Base-by-base conservation (phyloP, 371 early-diverging fungal species). In the Mucor mucedo region DNA sequence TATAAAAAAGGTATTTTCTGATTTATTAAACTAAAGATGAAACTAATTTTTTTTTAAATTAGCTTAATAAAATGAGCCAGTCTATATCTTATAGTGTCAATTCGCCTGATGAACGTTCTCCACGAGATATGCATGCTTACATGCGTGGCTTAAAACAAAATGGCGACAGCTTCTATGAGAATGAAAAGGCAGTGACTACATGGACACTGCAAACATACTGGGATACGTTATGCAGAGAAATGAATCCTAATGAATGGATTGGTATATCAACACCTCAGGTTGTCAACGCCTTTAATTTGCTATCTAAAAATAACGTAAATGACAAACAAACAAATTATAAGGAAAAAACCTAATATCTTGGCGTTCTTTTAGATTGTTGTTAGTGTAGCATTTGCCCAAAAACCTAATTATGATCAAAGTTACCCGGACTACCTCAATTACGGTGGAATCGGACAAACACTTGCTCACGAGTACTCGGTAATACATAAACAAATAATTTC, bases 401-500 rank as follows among this genome's bases (percentile, higher is more conserved):
- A 70, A 1, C 87, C 86, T n/a, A 83, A 84, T 30, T 78, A 70
- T 64, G 72, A 77, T 52, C 44, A 54, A 4, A 64, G 76, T 28
- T 71, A 66, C 27, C 87, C 87, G 9, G 87, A 81, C 45, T 84
- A 84, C 59, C 9, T 88, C 16, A 86, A 86, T 33, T 88, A 78
- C 68, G 89, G 86, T 16, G 80, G 77, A 29, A 81, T 89, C 50
- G 88, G 89, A 21, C 71, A 75, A 38, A 78, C 87, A n/a, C 65
- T 85, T 11, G 89, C 84, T 4, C 88, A 89, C 69, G 89, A 87
- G 62, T 72, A 84, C 30, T 81, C 84, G 59, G 86, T 86, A 78
- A 72, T 0, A 6, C 2, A n/a, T 7, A 21, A 21, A 47, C 16
- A 47, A n/a, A 14, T 13, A 44, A 44, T 5, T 16, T 21, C n/a